Base-by-base conservation (phyloP, 2,329 filamentous ascomycete species). In the Cladophialophora immunda region DNA sequence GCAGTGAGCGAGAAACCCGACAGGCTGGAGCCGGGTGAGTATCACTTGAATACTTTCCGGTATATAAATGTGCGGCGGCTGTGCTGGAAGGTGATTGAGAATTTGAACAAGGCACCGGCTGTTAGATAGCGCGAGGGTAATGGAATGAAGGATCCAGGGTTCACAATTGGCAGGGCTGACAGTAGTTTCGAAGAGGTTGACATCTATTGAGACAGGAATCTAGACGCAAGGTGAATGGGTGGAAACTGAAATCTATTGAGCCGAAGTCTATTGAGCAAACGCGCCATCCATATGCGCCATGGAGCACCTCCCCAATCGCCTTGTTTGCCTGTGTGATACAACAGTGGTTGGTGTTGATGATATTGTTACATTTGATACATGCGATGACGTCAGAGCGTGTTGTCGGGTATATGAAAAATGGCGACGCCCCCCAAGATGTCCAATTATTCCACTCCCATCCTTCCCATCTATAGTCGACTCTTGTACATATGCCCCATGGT, bases 41-140 rank as follows among this genome's bases (percentile, higher is more conserved):
- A 60, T 22, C 47, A 69, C 8, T 29, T 57, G 25, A n/a, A 57
- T 13, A 64, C 55, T 25, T 66, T 69, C 22, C 63, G 61, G 30
- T 59, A 60, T 22, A 22, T 41, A n/a, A 69, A 69, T 53, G 62
- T 66, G 9, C 67, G 57, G 45, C 64, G 67, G 29, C 47, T 69
- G 13, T 69, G 67, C 22, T 69, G 67, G 67, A 64, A 64, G 47
- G 58, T 69, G 13, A 52, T 66, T 29, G 36, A 22, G 22, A 66
- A 58, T 47, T 17, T 66, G 17, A 53, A 3, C n/a, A 13, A 22
- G 60, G 41, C 4, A 1, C 53, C 2, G 25, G 4, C 17, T 7
- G 7, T 30, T 9, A 1, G 32, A 6, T 19, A 27, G 11, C 4
- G 15, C 22, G 4, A 25, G 11, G 53, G 34, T 32, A 55, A n/a